Conservation (phyloP, 176 grass and related monocot species). For the Carex kokanica region DNA sequence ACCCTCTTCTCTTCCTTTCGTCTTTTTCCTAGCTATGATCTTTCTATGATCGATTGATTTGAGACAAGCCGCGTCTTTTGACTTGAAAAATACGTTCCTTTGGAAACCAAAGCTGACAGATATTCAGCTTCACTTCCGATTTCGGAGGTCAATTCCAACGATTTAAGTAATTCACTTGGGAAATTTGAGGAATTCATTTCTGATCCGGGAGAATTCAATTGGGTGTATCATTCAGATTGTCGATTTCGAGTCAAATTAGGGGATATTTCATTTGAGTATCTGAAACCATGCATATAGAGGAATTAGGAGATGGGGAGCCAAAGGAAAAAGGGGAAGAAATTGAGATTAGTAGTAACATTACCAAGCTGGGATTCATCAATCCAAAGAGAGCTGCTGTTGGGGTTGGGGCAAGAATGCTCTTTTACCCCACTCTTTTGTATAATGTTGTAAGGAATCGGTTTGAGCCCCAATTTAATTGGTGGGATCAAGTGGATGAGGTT, state of each 20-base stretch:
- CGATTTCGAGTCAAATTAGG: not conserved
- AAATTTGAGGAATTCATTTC: conserved; percentile 9
- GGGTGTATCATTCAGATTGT: not conserved
- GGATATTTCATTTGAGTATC: not conserved
- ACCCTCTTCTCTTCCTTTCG: not conserved
- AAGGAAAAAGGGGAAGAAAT: conserved; percentile 19
- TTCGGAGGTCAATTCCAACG: not conserved
- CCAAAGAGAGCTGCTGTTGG: conserved; percentile 81
- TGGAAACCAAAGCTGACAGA: not conserved
- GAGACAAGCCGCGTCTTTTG: not conserved
- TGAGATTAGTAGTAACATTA: conserved; percentile 17
- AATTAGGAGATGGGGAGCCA: conserved; percentile 34
- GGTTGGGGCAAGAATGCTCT: conserved; percentile 73
- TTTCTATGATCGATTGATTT: not conserved
- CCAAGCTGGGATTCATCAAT: conserved; percentile 30
- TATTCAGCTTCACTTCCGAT: not conserved
- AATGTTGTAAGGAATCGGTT: conserved; percentile 78
- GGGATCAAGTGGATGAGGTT: conserved; percentile 93
- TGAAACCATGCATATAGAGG: conserved; percentile 61
- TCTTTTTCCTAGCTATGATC: not conserved
- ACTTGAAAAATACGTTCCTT: not conserved
- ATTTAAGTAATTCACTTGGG: not conserved
- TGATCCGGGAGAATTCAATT: not conserved
- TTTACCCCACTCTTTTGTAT: conserved; percentile 90
- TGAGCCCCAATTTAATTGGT: conserved; percentile 89